Evolutionary conservation across 139 green algal species (phyloP).

Genomic region (Chara braunii): DNA sequence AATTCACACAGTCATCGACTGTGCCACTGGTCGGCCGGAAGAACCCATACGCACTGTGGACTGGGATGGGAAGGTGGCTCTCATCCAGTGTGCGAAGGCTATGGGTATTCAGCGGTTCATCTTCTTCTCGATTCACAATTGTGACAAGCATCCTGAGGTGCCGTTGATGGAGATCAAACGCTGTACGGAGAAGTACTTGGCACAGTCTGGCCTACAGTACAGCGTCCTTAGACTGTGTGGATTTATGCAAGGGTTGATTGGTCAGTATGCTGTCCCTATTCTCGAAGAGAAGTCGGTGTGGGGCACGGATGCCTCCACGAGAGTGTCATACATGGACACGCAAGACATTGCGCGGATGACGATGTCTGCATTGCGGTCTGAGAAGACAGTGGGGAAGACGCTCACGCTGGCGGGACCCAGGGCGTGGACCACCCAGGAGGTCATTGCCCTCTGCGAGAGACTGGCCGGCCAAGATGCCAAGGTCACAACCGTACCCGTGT

Average conservation of each 20-base stretch:
- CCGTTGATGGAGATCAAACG: constrained; percentile 56
- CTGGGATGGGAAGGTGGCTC: constrained; percentile 95
- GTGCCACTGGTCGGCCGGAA: constrained; percentile 89
- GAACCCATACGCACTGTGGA: constrained; percentile 77
- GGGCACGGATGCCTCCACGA: constrained; percentile 86
- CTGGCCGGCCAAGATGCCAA: constrained; percentile 69
- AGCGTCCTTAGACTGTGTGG: constrained; percentile 88
- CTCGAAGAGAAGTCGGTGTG: constrained; percentile 93
- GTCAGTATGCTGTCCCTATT: constrained; percentile 97
- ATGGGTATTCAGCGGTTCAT: constrained; percentile 96
- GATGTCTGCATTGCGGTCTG: constrained; percentile 68
- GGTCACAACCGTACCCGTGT: constrained; percentile 80
- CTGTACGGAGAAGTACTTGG: constrained; percentile 88
- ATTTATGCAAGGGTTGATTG: constrained; percentile 97
- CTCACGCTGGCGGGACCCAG: constrained; percentile 85
- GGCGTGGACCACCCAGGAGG: constrained; percentile 79
- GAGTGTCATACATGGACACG: constrained; percentile 90
- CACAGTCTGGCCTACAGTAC: constrained; percentile 70
- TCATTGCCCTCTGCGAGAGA: constrained; percentile 74
- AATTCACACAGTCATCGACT: constrained; percentile 92
- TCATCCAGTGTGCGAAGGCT: constrained; percentile 93
- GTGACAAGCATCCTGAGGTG: constrained; percentile 84
- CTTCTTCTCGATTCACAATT: constrained; percentile 96
- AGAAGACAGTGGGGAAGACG: constrained; percentile 58
- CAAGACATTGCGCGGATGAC: constrained; percentile 76